A percentile compares a stretch with the other conserved stretches of the same genome.
Conservation (phyloP, 345 rosid genomes). For the Kernera saxatilis region DNA sequence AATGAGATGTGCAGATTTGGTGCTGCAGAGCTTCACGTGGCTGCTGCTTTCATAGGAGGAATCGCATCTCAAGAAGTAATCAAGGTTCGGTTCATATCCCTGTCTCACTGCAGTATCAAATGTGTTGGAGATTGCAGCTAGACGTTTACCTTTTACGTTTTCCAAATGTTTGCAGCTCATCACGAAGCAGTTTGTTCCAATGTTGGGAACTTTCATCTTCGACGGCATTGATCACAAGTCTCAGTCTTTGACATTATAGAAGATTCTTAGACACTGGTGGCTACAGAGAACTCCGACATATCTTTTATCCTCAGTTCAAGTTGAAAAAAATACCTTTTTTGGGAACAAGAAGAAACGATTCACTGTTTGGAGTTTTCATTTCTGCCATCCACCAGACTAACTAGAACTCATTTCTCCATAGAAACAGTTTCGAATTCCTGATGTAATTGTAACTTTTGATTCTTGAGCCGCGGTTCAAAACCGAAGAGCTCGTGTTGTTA, state of each 20-base stretch:
- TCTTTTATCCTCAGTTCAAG: not conserved
- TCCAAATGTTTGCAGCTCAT: constrained; percentile 52
- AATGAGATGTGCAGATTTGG: constrained; percentile 92
- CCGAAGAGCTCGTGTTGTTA: constrained; percentile 22
- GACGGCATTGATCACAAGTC: constrained; percentile 92
- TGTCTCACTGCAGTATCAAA: not conserved
- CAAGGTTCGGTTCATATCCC: constrained; percentile 47
- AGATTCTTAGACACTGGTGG: constrained; percentile 18
- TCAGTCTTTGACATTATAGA: constrained; percentile 52
- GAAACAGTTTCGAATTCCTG: not conserved
- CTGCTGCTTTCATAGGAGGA: constrained; percentile 90
- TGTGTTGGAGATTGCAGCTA: not conserved
- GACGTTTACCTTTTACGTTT: not conserved
- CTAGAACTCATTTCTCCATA: not conserved
- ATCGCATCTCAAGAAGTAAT: constrained; percentile 90
- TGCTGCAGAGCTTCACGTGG: constrained; percentile 91
- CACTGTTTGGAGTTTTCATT: not conserved
- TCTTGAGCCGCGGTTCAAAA: constrained; percentile 25
- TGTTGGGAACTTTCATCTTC: constrained; percentile 77
- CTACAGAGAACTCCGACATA: not conserved
- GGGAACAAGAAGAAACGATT: not conserved
- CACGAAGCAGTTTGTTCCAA: constrained; percentile 86
- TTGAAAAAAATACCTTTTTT: not conserved
- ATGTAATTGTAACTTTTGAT: constrained; percentile 17
- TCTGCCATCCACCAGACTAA: constrained; percentile 5